A percentile compares a stretch with the other conserved stretches of the same genome.
phyloP scores from a whole-genome alignment of 768 basidiomycete species.

The Crassisporium funariophilum region DNA sequence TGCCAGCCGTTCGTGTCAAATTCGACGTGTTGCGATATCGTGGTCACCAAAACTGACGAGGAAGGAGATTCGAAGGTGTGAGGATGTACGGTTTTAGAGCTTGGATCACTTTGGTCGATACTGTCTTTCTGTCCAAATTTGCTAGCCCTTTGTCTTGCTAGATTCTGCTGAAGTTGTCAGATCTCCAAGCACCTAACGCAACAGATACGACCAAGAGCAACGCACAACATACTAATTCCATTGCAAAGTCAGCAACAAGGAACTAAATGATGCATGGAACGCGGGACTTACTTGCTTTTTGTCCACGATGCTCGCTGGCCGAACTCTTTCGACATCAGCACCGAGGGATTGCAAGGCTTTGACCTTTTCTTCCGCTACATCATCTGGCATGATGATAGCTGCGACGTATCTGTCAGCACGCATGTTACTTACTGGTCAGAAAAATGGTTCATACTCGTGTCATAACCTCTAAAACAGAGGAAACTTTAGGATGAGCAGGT shows the following conservation, averaged over 20 bases:
- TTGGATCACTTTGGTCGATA: slow-evolving; percentile 23
- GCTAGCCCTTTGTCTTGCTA: slow-evolving; percentile 78
- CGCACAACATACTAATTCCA: slow-evolving; percentile 69
- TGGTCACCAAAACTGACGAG: slow-evolving; percentile 54
- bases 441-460: slow-evolving; percentile 61
- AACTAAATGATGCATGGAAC: slow-evolving; percentile 4
- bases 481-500: slow-evolving; percentile 3
- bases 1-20: slow-evolving; percentile 37
- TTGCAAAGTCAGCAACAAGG: not conserved
- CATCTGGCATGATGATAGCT: slow-evolving; percentile 92
- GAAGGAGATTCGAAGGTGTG: slow-evolving; percentile 46
- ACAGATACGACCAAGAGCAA: slow-evolving; percentile 13
- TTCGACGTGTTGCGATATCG: slow-evolving; percentile 44
- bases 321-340: slow-evolving; percentile 84
- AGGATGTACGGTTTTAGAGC: slow-evolving; percentile 15
- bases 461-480: slow-evolving; percentile 83
- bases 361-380: slow-evolving; percentile 90
- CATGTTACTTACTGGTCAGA: not conserved
- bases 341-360: slow-evolving; percentile 82
- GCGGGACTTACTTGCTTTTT: slow-evolving; percentile 77
- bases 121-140: slow-evolving; percentile 60
- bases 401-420: slow-evolving; percentile 3
- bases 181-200: not conserved
- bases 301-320: slow-evolving; percentile 96
- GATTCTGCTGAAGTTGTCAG: slow-evolving; percentile 57